phyloP scores from a whole-genome alignment of 768 basidiomycete species.

The Collybia sordida region DNA sequence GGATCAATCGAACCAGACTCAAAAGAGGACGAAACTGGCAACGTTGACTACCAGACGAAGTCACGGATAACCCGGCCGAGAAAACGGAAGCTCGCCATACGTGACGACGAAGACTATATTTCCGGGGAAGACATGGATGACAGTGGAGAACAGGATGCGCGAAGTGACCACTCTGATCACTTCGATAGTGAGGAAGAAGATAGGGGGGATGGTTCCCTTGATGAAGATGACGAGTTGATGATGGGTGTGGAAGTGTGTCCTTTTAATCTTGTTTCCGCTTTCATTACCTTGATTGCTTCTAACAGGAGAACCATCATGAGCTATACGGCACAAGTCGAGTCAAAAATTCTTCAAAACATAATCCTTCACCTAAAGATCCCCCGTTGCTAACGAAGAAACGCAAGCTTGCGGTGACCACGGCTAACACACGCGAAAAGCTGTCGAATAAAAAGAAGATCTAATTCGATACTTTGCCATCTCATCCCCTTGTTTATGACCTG shows the following conservation, averaged over 20 bases:
- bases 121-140: slow-evolving; percentile 7
- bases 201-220: slow-evolving; percentile 27
- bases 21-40: not conserved
- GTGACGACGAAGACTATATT: slow-evolving; percentile 4
- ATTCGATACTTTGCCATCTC: not conserved
- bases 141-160: not conserved
- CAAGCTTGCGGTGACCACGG: slow-evolving; percentile 16
- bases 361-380: slow-evolving; percentile 11
- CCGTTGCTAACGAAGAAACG: slow-evolving; percentile 31
- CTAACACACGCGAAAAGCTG: slow-evolving; percentile 3
- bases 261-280: not conserved
- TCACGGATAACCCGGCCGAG: not conserved
- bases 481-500: not conserved
- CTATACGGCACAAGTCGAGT: slow-evolving; percentile 24
- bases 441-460: slow-evolving; percentile 8
- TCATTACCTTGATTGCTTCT: not conserved
- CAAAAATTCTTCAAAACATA: slow-evolving; percentile 7
- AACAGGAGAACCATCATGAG: slow-evolving; percentile 41
- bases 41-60: not conserved
- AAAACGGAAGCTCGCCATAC: slow-evolving; percentile 8
- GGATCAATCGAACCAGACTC: slow-evolving; percentile 4
- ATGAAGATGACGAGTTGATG: slow-evolving; percentile 62
- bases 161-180: slow-evolving; percentile 5
- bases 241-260: slow-evolving; percentile 55
- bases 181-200: slow-evolving; percentile 30